phyloP scores from a whole-genome alignment of 495 filamentous ascomycete species.

The Penicillium egyptiacum region DNA sequence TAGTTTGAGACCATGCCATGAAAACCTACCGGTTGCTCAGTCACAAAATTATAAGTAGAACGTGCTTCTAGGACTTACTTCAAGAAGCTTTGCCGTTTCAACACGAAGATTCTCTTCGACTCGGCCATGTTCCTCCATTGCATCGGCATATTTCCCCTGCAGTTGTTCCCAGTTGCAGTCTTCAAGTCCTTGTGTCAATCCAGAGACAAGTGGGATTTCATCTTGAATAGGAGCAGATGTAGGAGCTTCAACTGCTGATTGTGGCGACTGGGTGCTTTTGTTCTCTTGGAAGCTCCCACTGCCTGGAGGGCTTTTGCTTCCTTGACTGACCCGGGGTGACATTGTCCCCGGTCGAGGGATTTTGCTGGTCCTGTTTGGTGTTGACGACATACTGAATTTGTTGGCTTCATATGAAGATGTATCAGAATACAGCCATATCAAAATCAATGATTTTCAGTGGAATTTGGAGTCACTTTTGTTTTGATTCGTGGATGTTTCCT shows the following conservation, averaged over 20 bases:
- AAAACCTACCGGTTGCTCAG: constrained; percentile 56
- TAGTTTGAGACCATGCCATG: constrained; percentile 65
- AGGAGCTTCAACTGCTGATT: constrained; percentile 11
- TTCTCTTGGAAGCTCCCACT: constrained; percentile 8
- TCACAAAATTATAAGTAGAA: neutral
- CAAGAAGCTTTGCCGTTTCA: constrained; percentile 62
- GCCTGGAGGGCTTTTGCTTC: constrained; percentile 3
- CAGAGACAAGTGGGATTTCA: constrained; percentile 20
- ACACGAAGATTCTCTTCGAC: constrained; percentile 60
- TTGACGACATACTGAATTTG: constrained; percentile 2
- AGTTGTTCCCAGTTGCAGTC: constrained; percentile 68
- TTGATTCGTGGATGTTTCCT: neutral
- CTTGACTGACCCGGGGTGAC: constrained; percentile 5
- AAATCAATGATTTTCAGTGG: neutral
- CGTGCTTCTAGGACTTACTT: constrained; percentile 41
- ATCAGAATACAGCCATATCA: neutral
- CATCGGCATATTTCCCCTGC: constrained; percentile 58
- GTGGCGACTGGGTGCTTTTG: constrained; percentile 14
- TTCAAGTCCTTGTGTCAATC: constrained; percentile 30
- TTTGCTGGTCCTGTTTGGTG: constrained; percentile 7
- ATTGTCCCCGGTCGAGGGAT: constrained; percentile 8
- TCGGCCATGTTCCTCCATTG: constrained; percentile 57
- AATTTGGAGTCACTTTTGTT: neutral
- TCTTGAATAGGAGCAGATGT: neutral
- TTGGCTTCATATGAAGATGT: neutral